Percentiles rank a stretch among this genome's conserved stretches.
Conservation (phyloP, 2,329 filamentous ascomycete species). For the Fusarium brachygibbosum region DNA sequence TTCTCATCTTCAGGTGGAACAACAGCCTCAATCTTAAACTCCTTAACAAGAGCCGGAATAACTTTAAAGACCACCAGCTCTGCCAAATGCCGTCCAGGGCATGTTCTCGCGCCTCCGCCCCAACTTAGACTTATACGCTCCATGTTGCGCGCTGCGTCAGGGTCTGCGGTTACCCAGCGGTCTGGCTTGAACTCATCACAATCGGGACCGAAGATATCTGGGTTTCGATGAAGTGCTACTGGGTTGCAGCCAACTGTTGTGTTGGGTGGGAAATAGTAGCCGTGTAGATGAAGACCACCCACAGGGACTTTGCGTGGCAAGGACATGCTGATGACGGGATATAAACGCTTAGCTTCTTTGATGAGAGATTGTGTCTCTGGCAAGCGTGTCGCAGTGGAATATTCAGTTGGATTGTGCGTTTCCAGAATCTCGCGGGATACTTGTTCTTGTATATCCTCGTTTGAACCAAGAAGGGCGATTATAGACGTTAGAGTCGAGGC, state of each 20-base stretch:
- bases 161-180: conserved; percentile 60
- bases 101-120: conserved; percentile 65
- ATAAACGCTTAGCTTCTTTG: conserved; percentile 64
- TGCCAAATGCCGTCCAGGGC: conserved; percentile 65
- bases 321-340: conserved; percentile 66
- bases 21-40: conserved; percentile 60
- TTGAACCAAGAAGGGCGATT: conserved; percentile 62
- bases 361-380: conserved; percentile 61
- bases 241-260: conserved; percentile 67
- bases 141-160: conserved; percentile 54
- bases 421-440: conserved; percentile 54
- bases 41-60: conserved; percentile 57
- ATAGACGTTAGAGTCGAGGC: conserved; percentile 65
- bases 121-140: conserved; percentile 65
- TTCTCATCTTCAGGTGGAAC: conserved; percentile 57
- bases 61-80: conserved; percentile 64
- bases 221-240: conserved; percentile 63
- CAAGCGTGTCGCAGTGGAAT: conserved; percentile 46
- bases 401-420: conserved; percentile 27
- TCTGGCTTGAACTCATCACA: conserved; percentile 60
- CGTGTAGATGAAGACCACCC: conserved; percentile 56
- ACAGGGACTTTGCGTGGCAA: conserved; percentile 61
- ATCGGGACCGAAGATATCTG: conserved; percentile 63
- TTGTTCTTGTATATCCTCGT: conserved; percentile 51
- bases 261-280: conserved; percentile 58